phyloP scores from a whole-genome alignment of 2,329 filamentous ascomycete genomes.

The Colletotrichum caudatum region DNA sequence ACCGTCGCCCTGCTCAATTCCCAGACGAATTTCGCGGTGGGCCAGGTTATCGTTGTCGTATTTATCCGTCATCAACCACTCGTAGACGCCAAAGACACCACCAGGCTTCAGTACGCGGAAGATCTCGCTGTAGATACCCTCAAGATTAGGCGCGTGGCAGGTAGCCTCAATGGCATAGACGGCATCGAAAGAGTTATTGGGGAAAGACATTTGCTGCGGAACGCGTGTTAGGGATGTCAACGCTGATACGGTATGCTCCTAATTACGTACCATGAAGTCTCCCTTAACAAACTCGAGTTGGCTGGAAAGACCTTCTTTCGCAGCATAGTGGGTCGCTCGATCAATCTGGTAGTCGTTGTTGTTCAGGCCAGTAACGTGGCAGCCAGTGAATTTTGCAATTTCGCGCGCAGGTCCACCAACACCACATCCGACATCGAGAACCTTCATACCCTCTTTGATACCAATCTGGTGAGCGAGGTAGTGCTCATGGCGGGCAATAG shows the following conservation, averaged over 20 bases:
- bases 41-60: slow-evolving; percentile 87
- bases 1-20: slow-evolving; percentile 91
- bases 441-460: slow-evolving; percentile 83
- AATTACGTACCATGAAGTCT: slow-evolving; percentile 82
- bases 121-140: slow-evolving; percentile 91
- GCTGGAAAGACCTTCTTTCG: slow-evolving; percentile 79
- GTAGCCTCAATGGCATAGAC: slow-evolving; percentile 97
- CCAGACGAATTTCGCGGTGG: slow-evolving; percentile 87
- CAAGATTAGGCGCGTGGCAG: slow-evolving; percentile 86
- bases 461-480: slow-evolving; percentile 90
- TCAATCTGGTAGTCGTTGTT: slow-evolving; percentile 99
- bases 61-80: slow-evolving; percentile 96
- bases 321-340: slow-evolving; percentile 83
- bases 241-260: background rate
- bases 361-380: slow-evolving; percentile 88
- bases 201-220: slow-evolving; percentile 85
- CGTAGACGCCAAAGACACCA: slow-evolving; percentile 92
- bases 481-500: slow-evolving; percentile 94
- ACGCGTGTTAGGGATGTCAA: background rate
- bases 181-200: slow-evolving; percentile 88
- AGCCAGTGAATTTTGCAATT: slow-evolving; percentile 91
- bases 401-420: slow-evolving; percentile 94
- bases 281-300: slow-evolving; percentile 89
- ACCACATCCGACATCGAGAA: slow-evolving; percentile 95
- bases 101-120: slow-evolving; percentile 94